Base-by-base conservation (phyloP, 169 alveolate species). In the Theileria annulata region DNA sequence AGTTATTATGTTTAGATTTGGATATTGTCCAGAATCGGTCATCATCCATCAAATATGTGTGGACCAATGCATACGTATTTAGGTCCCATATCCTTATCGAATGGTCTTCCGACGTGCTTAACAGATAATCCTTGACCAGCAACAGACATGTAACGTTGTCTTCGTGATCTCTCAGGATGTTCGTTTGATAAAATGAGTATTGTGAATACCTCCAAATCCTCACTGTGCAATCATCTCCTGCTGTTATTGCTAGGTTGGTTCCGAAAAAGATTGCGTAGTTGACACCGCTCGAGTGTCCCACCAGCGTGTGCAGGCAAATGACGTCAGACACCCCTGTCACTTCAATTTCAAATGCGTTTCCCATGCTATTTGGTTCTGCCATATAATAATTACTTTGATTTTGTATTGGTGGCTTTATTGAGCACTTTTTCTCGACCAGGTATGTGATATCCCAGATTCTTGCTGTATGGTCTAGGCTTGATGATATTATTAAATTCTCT, bases 241-340 rank as follows among this genome's bases (percentile, higher is more conserved):
- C 98, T 4, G 99, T 94, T 0, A 96, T 97, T 31, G 95, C 95
- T 8, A 94, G 77, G 64, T 95, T 96, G 60, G 88, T 71, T 51
- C 89, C 91, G 79, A 96, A 98, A 87, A 97, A 97, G 12, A 95
- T 70, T 6, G 97, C 98, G 96, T 98, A 97, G 81, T 97, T 97
- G 0, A 97, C 99, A 12, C 99, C 99, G 76, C 95, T 93, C 63
- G 96, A 97, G 81, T 97, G 99, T 3, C 99, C 99, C 86, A 95
- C 98, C 63, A 97, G 84, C 58, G 95, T 94, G 88, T 95, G 95
- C 25, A 93, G 93, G 74, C 95, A 92, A 0, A 69, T 76, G 23
- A 84, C 81, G 49, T 76, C 87, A 2, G 84, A 30, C 25, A 77
- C 64, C 8, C 51, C 28, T 19, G 33, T 17, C 51, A 79, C 47